phyloP scores from a whole-genome alignment of 2,329 filamentous ascomycete genomes.

The Fusarium fujikuroi region DNA sequence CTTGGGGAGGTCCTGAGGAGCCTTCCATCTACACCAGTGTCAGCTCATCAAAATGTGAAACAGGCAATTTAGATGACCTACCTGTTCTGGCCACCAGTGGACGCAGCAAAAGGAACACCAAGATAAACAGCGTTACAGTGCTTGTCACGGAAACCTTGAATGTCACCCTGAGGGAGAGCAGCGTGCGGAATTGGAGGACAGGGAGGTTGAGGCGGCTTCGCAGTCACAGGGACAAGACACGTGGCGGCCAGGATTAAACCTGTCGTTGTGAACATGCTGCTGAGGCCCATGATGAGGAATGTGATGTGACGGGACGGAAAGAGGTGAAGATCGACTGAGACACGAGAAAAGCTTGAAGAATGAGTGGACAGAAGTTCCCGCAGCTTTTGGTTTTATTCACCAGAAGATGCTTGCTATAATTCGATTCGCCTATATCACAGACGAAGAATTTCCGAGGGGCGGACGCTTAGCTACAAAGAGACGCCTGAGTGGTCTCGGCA shows the following conservation, averaged over 20 bases:
- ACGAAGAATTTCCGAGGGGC: slow-evolving; percentile 18
- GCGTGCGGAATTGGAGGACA: slow-evolving; percentile 16
- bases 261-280: slow-evolving; percentile 11
- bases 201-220: background rate
- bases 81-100: slow-evolving; percentile 54
- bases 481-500: background rate
- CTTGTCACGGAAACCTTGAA: slow-evolving; percentile 52
- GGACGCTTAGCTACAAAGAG: slow-evolving; percentile 5
- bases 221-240: slow-evolving; percentile 10
- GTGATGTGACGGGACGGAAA: slow-evolving; percentile 1
- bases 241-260: slow-evolving; percentile 33
- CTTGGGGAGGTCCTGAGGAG: slow-evolving; percentile 33
- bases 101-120: slow-evolving; percentile 53
- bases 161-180: slow-evolving; percentile 44
- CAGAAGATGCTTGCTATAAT: background rate
- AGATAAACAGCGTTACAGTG: slow-evolving; percentile 50
- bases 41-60: background rate
- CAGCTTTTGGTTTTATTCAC: background rate
- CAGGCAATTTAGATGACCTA: background rate
- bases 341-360: background rate
- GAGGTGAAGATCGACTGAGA: slow-evolving; percentile 30
- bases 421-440: slow-evolving; percentile 1
- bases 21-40: slow-evolving; percentile 33
- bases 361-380: background rate
- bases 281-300: slow-evolving; percentile 32